A percentile compares a stretch with the other conserved stretches of the same genome.
phyloP scores from a whole-genome alignment of 192 early-diverging fungal species.

The Coemansia sp. region DNA sequence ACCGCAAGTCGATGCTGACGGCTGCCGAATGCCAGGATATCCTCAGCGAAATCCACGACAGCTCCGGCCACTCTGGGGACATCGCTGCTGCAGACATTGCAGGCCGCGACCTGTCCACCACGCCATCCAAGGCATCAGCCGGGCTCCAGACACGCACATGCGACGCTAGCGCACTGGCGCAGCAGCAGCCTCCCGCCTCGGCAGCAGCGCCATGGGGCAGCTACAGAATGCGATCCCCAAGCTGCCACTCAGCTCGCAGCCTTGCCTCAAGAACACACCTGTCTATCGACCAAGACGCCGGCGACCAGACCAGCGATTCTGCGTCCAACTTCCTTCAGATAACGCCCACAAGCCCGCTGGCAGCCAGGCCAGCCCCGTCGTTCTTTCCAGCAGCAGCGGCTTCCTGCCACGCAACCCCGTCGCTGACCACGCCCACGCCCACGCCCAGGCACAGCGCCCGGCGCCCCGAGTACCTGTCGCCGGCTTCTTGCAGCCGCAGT shows the following conservation, averaged over 20 bases:
- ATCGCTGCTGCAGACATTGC: too few species aligned
- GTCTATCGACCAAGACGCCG: not conserved
- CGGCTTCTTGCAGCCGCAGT: not conserved
- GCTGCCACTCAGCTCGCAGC: not conserved
- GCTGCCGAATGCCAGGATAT: constrained; percentile 51
- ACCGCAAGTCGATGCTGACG: constrained; percentile 52
- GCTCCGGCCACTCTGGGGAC: not conserved
- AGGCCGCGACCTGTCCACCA: too few species aligned
- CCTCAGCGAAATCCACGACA: constrained; percentile 16
- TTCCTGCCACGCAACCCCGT: not conserved
- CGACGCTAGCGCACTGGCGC: not conserved
- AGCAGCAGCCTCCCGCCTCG: not conserved
- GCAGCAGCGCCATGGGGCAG: not conserved
- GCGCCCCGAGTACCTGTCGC: not conserved
- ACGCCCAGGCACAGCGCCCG: not conserved
- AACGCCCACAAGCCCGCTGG: not conserved
- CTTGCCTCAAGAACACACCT: not conserved
- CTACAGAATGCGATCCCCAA: not conserved
- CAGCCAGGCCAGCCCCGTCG: not conserved
- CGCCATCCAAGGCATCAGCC: too few species aligned
- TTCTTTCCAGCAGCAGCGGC: not conserved
- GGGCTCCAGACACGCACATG: not conserved
- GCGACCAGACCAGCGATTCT: not conserved
- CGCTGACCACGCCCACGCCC: not conserved
- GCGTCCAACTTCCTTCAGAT: constrained; percentile 8